Evolutionary conservation across 345 rosid genomes (phyloP).

Genomic region (Xanthoceras sorbifolium): DNA sequence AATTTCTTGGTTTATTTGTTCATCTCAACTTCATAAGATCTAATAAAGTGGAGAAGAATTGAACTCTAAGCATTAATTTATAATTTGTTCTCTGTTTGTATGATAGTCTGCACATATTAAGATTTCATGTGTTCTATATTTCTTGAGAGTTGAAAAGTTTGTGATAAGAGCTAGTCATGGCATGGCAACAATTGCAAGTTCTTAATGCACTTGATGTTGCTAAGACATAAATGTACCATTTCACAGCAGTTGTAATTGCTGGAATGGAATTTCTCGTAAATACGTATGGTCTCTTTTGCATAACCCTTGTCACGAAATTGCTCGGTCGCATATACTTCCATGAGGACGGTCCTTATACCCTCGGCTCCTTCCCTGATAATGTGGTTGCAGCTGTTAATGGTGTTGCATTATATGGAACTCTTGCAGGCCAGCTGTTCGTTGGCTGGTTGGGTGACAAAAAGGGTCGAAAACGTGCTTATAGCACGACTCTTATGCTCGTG

Average conservation of each 20-base stretch:
- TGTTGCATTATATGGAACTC: slow-evolving; percentile 71
- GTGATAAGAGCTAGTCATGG: slow-evolving; percentile 37
- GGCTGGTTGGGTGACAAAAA: slow-evolving; percentile 82
- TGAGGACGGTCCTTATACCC: slow-evolving; percentile 44
- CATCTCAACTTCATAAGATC: background rate
- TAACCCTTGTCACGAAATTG: slow-evolving; percentile 68
- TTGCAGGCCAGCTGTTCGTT: slow-evolving; percentile 74
- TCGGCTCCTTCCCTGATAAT: slow-evolving; percentile 56
- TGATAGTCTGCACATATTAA: background rate
- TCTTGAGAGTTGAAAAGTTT: background rate
- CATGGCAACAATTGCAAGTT: slow-evolving; percentile 38
- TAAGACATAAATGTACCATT: no score
- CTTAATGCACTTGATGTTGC: no score
- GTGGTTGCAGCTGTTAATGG: slow-evolving; percentile 67
- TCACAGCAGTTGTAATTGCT: no score
- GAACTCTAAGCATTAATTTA: no score
- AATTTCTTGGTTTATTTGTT: background rate
- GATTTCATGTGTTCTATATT: background rate
- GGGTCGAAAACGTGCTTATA: slow-evolving; percentile 66
- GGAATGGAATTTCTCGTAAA: no score
- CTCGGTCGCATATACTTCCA: slow-evolving; percentile 69
- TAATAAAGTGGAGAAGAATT: background rate
- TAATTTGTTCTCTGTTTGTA: background rate
- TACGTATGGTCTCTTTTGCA: slow-evolving; percentile 76
- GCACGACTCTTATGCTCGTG: slow-evolving; percentile 66